Evolutionary conservation across 179 eudicot genomes (phyloP).

Genomic region (Patellifolia procumbens): DNA sequence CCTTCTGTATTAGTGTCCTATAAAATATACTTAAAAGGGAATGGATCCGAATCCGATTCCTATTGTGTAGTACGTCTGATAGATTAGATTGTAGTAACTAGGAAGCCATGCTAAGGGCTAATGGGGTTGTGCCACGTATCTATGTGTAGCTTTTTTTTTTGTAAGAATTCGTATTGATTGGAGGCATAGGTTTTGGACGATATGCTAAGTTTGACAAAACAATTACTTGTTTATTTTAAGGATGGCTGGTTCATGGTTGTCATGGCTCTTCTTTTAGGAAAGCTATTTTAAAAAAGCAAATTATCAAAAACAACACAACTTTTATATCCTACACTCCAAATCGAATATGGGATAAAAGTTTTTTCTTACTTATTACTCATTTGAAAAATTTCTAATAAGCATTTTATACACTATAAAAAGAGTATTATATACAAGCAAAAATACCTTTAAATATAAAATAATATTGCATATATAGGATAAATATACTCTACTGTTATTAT

Average conservation of each 20-base stretch:
- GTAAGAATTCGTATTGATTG: slow-evolving; percentile 12
- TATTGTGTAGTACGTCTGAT: background rate
- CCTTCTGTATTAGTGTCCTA: too few species aligned
- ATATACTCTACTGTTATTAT: too few species aligned
- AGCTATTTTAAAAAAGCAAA: slow-evolving; percentile 11
- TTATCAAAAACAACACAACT: too few species aligned
- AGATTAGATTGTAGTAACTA: slow-evolving; percentile 4
- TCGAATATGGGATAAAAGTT: too few species aligned
- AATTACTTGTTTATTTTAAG: background rate
- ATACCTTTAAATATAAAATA: too few species aligned
- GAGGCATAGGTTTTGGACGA: slow-evolving; percentile 20
- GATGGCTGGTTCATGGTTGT: slow-evolving; percentile 23
- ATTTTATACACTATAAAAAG: too few species aligned
- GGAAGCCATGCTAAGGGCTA: background rate
- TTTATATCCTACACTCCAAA: too few species aligned
- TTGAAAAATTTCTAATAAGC: too few species aligned
- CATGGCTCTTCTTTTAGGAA: slow-evolving; percentile 27
- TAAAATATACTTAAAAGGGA: background rate
- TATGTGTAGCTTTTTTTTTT: background rate
- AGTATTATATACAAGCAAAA: too few species aligned
- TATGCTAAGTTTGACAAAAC: background rate
- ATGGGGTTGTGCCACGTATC: slow-evolving; percentile 23
- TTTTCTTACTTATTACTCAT: too few species aligned
- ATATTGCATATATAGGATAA: too few species aligned
- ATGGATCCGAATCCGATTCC: slow-evolving; percentile 9